Percentiles rank a stretch among this genome's conserved stretches.
phyloP scores from a whole-genome alignment of 495 filamentous ascomycete species.

The Penicillium samsonianum region DNA sequence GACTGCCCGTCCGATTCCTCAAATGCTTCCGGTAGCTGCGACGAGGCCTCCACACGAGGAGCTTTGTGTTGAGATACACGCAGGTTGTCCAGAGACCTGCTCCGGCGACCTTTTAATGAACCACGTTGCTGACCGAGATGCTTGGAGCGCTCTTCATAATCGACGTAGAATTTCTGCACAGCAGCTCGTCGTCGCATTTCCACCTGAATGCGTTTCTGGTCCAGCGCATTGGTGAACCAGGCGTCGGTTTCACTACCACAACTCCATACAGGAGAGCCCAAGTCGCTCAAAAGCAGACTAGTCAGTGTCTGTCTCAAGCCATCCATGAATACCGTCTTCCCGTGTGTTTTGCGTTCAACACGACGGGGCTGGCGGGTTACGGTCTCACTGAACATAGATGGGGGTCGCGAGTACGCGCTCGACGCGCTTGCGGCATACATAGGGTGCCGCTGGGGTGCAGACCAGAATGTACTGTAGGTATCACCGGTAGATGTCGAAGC shows the following conservation, averaged over 20 bases:
- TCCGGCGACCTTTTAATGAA: conserved; percentile 31
- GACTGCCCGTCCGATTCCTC: conserved; percentile 18
- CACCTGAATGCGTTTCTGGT: conserved; percentile 74
- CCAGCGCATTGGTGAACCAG: conserved; percentile 77
- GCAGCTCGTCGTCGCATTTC: conserved; percentile 64
- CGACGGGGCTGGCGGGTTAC: conserved; percentile 36
- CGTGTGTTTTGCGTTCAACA: conserved; percentile 41
- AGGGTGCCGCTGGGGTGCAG: conserved; percentile 66
- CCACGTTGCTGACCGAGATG: conserved; percentile 27
- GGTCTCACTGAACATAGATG: conserved; percentile 47
- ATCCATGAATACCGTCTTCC: conserved; percentile 68
- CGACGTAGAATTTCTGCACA: conserved; percentile 49
- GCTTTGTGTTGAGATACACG: conserved; percentile 4
- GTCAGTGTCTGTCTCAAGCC: conserved; percentile 78
- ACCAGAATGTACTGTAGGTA: conserved; percentile 85
- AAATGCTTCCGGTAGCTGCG: neutral
- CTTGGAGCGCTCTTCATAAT: conserved; percentile 40
- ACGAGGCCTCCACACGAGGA: neutral
- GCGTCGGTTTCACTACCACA: conserved; percentile 87
- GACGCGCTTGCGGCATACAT: conserved; percentile 62
- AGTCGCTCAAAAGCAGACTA: conserved; percentile 84
- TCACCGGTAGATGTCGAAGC: conserved; percentile 68
- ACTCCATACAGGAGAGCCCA: conserved; percentile 81
- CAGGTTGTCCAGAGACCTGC: conserved; percentile 36
- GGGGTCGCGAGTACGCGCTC: conserved; percentile 51